Base-by-base conservation (phyloP, 257 asterid genomes). In the Fraxinus cuspidata region DNA sequence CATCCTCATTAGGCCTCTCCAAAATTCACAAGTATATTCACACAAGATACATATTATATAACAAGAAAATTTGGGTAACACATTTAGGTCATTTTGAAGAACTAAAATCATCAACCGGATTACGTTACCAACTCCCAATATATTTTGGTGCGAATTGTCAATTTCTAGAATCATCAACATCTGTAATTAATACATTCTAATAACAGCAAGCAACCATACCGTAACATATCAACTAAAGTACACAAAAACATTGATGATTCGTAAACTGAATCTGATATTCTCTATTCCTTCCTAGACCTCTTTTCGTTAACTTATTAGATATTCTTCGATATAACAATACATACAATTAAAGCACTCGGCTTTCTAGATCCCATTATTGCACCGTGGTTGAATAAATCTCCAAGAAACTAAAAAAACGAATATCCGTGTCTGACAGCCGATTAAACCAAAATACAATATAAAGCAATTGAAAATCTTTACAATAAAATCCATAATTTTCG, bases 391-490 rank as follows among this genome's bases (percentile, higher is more conserved):
- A 63, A 8, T 23, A 63, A 9, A 21, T 5, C 64, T 0, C 34
- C 21, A 25, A 23, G 12, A 11, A 72, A 19, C 15, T 31, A 29
- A 1, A 10, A 38, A 72, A 5, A 7, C 2, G 32, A 15, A 12
- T 15, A 27, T 44, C 18, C 37, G 27, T 1, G 1, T 8, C 13
- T 2, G 25, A 44, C 12, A 42, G 25, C 40, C 0, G 40, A 72
- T 40, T 42, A 72, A 71, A 11, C 32, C 64, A 72, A 15, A 49
- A 44, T 51, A 69, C 63, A 5, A 70, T 27, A 9, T n/a, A 69
- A 71, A 80, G 72, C 83, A 70, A 53, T 32, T 10, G 25, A 65
- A 75, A 42, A 49, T 37, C 29, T 29, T 60, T 60, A 60, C 68
- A 60, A 21, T 23, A 63, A 63, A 10, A 25, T 23, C 69, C 15